Percentiles rank a stretch among this genome's conserved stretches.
Evolutionary conservation across 2,329 filamentous ascomycete species (phyloP).

Genomic region (Alternaria triticimaculans): DNA sequence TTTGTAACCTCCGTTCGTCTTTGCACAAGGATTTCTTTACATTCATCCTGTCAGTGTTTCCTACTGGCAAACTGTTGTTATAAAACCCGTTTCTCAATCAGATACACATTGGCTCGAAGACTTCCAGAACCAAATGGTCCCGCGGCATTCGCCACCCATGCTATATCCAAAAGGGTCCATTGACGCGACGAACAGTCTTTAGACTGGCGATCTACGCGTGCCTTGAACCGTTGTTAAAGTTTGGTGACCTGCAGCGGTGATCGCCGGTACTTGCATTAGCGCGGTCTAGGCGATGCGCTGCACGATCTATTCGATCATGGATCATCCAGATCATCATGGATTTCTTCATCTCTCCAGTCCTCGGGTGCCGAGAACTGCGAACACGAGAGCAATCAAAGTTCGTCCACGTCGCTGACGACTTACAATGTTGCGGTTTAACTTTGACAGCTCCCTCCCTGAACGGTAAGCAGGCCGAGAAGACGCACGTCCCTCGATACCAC

Average conservation of each 20-base stretch:
- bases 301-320: not conserved
- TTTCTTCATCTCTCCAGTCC: not conserved
- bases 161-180: not conserved
- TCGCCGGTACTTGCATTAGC: not conserved
- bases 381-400: not conserved
- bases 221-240: not conserved
- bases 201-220: not conserved
- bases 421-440: not conserved
- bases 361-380: not conserved
- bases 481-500: not conserved
- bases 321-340: not conserved
- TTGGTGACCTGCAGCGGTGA: not conserved
- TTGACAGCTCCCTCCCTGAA: not conserved
- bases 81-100: not conserved
- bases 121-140: not conserved
- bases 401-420: not conserved
- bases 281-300: not conserved
- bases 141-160: not conserved
- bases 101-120: not conserved
- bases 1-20: not conserved
- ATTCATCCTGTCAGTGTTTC: not conserved
- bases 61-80: not conserved
- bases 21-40: not conserved
- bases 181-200: not conserved
- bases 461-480: not conserved